A percentile compares a stretch with the other conserved stretches of the same genome.
Conservation (phyloP, 1,139 yeast species). For the Hyphopichia buzzinii region DNA sequence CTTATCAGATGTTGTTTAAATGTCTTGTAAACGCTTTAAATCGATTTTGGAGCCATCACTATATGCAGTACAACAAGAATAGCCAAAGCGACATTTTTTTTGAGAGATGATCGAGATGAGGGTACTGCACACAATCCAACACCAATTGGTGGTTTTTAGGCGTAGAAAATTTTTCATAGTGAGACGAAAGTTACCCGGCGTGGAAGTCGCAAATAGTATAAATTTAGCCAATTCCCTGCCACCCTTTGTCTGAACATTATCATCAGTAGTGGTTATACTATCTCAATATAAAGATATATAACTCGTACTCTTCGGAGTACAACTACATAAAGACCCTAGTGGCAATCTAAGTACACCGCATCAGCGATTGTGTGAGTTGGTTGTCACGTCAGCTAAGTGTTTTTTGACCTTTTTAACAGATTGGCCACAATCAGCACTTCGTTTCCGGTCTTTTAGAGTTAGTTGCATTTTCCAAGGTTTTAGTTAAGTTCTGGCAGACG, state of each 20-base stretch:
- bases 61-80: background rate
- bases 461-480: constrained; percentile 28
- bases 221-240: constrained; percentile 16
- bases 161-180: background rate
- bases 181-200: constrained; percentile 17
- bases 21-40: too few relatives aligned
- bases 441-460: constrained; percentile 74
- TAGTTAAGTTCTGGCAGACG: constrained; percentile 23
- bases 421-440: constrained; percentile 66
- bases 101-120: too few relatives aligned
- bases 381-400: constrained; percentile 51
- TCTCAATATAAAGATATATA: constrained; percentile 55
- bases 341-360: constrained; percentile 31
- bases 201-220: constrained; percentile 11
- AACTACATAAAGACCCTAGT: constrained; percentile 55
- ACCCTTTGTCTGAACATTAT: constrained; percentile 27
- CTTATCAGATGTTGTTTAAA: too few relatives aligned
- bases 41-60: background rate
- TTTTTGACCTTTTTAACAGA: constrained; percentile 59
- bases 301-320: constrained; percentile 34
- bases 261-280: constrained; percentile 78
- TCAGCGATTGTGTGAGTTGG: constrained; percentile 35
- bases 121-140: background rate
- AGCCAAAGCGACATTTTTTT: too few relatives aligned
- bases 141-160: background rate